These are phyloP conservation scores for Myriosclerotinia curreyana DNA, from an alignment of 2,329 filamentous ascomycete genomes.

Conservation along the genomic window DNA sequence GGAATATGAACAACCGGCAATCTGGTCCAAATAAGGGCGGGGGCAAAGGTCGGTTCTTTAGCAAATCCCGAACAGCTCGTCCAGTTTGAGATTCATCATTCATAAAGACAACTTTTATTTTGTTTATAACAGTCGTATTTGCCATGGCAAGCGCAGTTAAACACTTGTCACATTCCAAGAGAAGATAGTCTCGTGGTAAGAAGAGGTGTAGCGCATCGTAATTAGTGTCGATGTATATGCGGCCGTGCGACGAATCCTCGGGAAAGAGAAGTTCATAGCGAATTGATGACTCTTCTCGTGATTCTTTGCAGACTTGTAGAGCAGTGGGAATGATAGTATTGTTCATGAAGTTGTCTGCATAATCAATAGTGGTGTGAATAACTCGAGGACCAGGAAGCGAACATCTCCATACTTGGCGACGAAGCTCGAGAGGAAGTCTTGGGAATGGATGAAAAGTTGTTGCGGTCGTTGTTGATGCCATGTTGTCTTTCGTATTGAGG, in stretches of 20 bases:
- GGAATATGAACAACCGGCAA: background rate
- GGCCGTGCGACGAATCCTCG: background rate
- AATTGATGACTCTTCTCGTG: background rate
- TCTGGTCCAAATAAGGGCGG: background rate
- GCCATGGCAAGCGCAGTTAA: background rate
- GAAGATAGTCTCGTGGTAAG: too few relatives aligned
- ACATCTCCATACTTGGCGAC: background rate
- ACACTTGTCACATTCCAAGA: too few relatives aligned
- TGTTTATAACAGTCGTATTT: background rate
- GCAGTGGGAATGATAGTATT: background rate
- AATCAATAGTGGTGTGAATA: background rate
- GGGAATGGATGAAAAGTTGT: background rate
- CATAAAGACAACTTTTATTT: background rate
- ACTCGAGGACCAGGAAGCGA: background rate
- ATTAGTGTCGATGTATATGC: constrained; percentile 1
- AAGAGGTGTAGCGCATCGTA: background rate
- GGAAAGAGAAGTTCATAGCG: constrained; percentile 1
- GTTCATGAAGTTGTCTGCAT: background rate
- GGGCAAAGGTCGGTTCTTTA: too few relatives aligned
- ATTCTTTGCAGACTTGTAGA: constrained; percentile 6
- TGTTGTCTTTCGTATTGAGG: background rate
- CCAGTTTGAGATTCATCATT: background rate
- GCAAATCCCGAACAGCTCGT: background rate
- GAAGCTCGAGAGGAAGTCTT: background rate
- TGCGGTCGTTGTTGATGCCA: background rate